Evolutionary conservation across 257 asterid genomes (phyloP).

Genomic region (Capsicum baccatum): DNA sequence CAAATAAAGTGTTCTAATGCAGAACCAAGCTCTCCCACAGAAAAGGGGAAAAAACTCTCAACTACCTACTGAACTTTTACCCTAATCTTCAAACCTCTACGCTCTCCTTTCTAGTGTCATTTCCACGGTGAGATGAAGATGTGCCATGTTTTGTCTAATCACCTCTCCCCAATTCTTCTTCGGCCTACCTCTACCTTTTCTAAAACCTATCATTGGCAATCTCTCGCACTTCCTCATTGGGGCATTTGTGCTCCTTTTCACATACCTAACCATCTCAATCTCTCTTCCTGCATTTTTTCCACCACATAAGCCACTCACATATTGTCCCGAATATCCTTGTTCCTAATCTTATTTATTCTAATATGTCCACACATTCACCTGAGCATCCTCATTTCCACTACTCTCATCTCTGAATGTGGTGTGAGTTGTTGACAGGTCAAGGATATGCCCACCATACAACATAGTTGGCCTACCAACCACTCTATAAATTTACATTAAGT

Average conservation of each 20-base stretch:
- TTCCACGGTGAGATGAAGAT: background rate
- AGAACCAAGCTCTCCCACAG: background rate
- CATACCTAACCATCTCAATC: background rate
- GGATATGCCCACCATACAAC: background rate
- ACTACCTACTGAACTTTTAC: background rate
- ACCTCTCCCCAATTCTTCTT: background rate
- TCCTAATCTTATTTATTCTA: background rate
- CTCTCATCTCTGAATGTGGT: background rate
- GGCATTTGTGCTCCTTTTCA: background rate
- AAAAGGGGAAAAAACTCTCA: background rate
- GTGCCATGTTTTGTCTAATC: background rate
- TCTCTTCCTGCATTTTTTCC: background rate
- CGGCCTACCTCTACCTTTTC: background rate
- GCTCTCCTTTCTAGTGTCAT: background rate
- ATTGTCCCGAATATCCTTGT: background rate
- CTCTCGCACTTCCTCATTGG: background rate
- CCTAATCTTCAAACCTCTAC: background rate
- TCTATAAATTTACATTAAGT: background rate
- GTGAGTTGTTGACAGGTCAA: background rate
- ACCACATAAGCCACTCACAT: background rate
- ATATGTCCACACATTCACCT: background rate
- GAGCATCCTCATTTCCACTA: background rate
- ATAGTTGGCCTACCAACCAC: background rate
- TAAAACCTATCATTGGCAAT: background rate
- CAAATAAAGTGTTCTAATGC: background rate